Evolutionary conservation across 2,329 filamentous ascomycete genomes (phyloP), one percentile per base, ranked within the genome.

Genomic region (Gaeumannomyces sp.): DNA sequence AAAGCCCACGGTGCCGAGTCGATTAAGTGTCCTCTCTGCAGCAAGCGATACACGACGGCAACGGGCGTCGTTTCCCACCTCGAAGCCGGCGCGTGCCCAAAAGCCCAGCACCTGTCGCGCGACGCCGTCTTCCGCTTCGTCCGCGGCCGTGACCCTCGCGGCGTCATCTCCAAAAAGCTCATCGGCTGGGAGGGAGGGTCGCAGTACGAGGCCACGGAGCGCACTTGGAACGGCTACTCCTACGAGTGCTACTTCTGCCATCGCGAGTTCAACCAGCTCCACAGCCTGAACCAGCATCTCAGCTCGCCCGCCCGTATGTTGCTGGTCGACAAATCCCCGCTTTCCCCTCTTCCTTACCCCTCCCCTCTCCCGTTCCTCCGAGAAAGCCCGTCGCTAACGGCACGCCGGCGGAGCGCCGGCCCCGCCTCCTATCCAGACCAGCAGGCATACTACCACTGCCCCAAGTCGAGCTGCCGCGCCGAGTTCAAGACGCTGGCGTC

Each of bases 171-270:
- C 7, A 83, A 81, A 65, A 80, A 79, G 3, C 76, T 82, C 31
- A 70, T 86, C n/a, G 78, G 73, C 25, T 83, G 79, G 79, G 67
- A 75, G 14, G 75, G 72, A 0, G 73, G 76, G 53, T 64, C 69
- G 0, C 31, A 70, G 5, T 78, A 77, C 66, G 67, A 73, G 10
- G 81, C 79, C 1, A 83, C 76, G 0, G 45, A 68, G 0, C 67
- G 65, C 1, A 73, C 81, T 0, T 85, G 74, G 71, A 85, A 86
- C 63, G 78, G 79, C 0, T 0, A 31, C 2, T 68, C 19, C 1
- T 87, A 76, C 71, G 78, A 82, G 68, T 88, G 85, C 73, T 83
- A 82, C 66, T 66, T 88, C 4, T 89, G 86, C 69, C 72, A 79
- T 28, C 72, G 73, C 13, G 33, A 69, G 0, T 89, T 85, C 67